Percentiles rank a stretch among this genome's conserved stretches.
These are phyloP conservation scores for Pythium periplocum DNA, from an alignment of 352 stramenopile genomes.

Conservation along the genomic window DNA sequence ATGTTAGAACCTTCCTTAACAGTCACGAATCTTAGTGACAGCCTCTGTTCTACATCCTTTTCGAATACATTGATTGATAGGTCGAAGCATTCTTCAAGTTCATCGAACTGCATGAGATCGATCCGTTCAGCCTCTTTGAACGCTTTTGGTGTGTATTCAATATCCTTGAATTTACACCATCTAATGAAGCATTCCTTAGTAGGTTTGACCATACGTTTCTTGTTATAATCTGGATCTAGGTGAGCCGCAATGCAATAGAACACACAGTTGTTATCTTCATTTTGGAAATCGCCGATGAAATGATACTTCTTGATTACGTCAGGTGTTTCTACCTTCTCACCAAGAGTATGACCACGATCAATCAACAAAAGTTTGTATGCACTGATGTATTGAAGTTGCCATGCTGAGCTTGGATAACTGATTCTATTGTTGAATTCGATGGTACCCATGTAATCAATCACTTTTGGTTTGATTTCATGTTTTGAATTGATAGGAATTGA, in stretches of 20 bases:
- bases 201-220: slow-evolving; percentile 1
- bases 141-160: slow-evolving; percentile 1
- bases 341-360: slow-evolving; percentile 13
- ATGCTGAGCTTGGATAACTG: slow-evolving; percentile 10
- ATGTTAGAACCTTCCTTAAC: slow-evolving; percentile 5
- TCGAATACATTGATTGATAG: slow-evolving; percentile 9
- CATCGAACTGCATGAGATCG: slow-evolving; percentile 11
- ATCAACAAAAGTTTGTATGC: slow-evolving; percentile 16
- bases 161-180: slow-evolving; percentile 5
- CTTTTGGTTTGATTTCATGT: slow-evolving; percentile 15
- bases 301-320: slow-evolving; percentile 14
- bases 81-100: slow-evolving; percentile 9
- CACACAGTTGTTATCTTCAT: slow-evolving; percentile 12
- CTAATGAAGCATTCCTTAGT: slow-evolving; percentile 4
- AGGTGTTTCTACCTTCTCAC: slow-evolving; percentile 16
- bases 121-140: slow-evolving; percentile 3
- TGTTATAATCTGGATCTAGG: neutral
- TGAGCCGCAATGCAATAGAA: slow-evolving; percentile 13
- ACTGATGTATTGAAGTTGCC: slow-evolving; percentile 13
- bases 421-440: slow-evolving; percentile 7
- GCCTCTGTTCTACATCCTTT: slow-evolving; percentile 10
- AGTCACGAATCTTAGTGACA: neutral
- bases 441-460: slow-evolving; percentile 8
- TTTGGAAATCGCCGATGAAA: slow-evolving; percentile 21
- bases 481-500: slow-evolving; percentile 17